Evolutionary conservation across 768 basidiomycete species (phyloP), one percentile per base, ranked within the genome.

Genomic region (Leccinum arenicola): DNA sequence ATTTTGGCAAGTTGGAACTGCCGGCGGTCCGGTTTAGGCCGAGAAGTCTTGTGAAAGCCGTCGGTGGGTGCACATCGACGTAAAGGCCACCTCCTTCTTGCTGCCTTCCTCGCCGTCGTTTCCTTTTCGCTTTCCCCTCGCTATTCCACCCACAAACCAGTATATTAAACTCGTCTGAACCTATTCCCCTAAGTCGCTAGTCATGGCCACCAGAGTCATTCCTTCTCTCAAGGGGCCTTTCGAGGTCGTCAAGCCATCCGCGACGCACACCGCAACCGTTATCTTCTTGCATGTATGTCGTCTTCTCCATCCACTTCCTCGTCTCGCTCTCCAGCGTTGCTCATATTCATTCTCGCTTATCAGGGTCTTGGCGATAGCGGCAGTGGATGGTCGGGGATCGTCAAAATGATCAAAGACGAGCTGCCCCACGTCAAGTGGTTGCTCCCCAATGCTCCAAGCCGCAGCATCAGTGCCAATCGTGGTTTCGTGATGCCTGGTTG

Each of bases 341-440:
- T 61, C 54, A 50, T 50, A 38, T 58, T 45, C 15, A 52, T 8
- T 27, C 47, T 25, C 40, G 25, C 50, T 66, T 21, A 15, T 43
- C 35, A 92, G 89, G 89, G 91, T 29, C 76, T 93, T 45, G 91
- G 91, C 21, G 88, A 91, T 65, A 79, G 82, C 54, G 90, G 89
- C 3, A 67, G 80, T 63, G 92, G 93, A 31, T 92, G 89, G 91
- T 75, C 84, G 62, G 86, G 87, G 11, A 84, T 94, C 36, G 89
- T 89, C 23, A 80, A 85, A 57, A 82, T 83, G 79, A 81, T 95
- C 66, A 78, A 79, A 62, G 69, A 79, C 36, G 77, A 70, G 10
- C 76, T 94, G 33, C 77, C 81, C 12, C 88, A 95, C 68, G 78
- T 95, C 60, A 95, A 95, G 78, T 98, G 93, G 91, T 76, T 97